Evolutionary conservation across 2,329 filamentous ascomycete genomes (phyloP).

Genomic region (Colletotrichum sublineola): DNA sequence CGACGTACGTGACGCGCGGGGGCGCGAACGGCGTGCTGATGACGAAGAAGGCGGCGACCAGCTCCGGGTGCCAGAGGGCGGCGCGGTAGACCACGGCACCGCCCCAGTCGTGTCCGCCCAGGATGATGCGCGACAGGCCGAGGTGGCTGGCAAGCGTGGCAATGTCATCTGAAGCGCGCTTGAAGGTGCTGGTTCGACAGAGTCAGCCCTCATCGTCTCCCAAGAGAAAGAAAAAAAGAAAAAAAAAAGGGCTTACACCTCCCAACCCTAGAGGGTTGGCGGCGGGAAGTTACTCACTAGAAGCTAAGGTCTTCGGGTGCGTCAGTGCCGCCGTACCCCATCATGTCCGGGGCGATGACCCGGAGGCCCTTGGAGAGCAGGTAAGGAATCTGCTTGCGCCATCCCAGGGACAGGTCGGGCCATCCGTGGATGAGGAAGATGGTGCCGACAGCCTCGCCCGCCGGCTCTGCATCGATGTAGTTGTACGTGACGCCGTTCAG

Average conservation of each 20-base stretch:
- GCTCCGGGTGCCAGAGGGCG: slow-evolving; percentile 75
- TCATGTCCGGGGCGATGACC: slow-evolving; percentile 81
- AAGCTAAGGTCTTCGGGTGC: slow-evolving; percentile 61
- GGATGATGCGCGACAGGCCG: slow-evolving; percentile 67
- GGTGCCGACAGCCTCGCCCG: slow-evolving; percentile 52
- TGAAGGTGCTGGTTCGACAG: slow-evolving; percentile 72
- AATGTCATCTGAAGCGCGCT: slow-evolving; percentile 78
- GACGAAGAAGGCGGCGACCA: slow-evolving; percentile 78
- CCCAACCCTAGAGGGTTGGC: too few species aligned
- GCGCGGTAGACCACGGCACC: slow-evolving; percentile 78
- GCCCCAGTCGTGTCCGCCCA: slow-evolving; percentile 90
- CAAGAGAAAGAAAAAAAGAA: too few species aligned
- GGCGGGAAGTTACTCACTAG: slow-evolving; percentile 21
- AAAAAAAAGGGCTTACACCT: too few species aligned
- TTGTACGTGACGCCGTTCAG: slow-evolving; percentile 71
- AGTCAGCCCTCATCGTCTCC: slow-evolving; percentile 45
- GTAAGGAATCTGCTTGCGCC: slow-evolving; percentile 83
- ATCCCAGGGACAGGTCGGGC: slow-evolving; percentile 80
- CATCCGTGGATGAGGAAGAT: slow-evolving; percentile 73
- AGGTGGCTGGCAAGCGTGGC: slow-evolving; percentile 72
- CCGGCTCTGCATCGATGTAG: slow-evolving; percentile 65
- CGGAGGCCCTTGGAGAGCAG: slow-evolving; percentile 75
- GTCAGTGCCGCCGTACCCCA: slow-evolving; percentile 81
- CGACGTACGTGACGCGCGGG: slow-evolving; percentile 64
- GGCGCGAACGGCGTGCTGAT: slow-evolving; percentile 78